Percentiles rank a stretch among this genome's conserved stretches.
Conservation (phyloP, 352 stramenopile species). For the Pelagophyceae sp. region DNA sequence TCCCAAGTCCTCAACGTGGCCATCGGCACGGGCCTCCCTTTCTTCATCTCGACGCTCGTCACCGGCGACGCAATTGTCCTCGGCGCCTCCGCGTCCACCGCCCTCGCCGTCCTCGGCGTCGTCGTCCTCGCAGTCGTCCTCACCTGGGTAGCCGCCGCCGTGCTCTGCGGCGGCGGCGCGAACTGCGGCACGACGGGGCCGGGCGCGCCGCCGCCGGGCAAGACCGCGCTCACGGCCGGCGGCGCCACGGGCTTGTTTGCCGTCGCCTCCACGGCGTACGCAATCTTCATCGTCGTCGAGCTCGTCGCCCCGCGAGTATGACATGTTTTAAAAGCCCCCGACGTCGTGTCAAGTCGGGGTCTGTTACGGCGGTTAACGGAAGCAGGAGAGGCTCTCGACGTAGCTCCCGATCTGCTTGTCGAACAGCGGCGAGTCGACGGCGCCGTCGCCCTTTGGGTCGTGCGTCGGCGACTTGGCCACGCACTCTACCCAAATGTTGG, state of each 20-base stretch:
- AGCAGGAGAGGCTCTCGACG: conserved; percentile 30
- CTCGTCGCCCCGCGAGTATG: too few relatives aligned
- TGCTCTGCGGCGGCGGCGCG: not conserved
- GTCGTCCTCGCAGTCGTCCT: not conserved
- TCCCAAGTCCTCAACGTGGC: conserved; percentile 73
- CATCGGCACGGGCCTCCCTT: conserved; percentile 59
- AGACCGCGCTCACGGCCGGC: too few relatives aligned
- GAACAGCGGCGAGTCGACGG: conserved; percentile 29
- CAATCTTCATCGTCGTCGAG: too few relatives aligned
- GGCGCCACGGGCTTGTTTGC: too few relatives aligned
- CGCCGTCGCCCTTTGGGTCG: conserved; percentile 22
- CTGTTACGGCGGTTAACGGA: too few relatives aligned
- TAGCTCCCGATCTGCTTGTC: conserved; percentile 33
- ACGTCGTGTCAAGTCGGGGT: too few relatives aligned
- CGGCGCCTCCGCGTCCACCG: not conserved
- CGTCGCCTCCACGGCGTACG: too few relatives aligned
- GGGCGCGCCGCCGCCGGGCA: too few relatives aligned
- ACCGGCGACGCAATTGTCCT: conserved; percentile 39
- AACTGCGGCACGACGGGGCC: too few relatives aligned
- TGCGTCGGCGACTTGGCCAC: conserved; percentile 74
- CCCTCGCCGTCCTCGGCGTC: not conserved
- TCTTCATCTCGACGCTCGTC: conserved; percentile 63
- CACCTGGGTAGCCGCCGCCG: not conserved
- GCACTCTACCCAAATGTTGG: conserved; percentile 72
- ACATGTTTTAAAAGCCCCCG: too few relatives aligned